Conservation (phyloP, 805 yeast genomes). For the Candida alai region DNA sequence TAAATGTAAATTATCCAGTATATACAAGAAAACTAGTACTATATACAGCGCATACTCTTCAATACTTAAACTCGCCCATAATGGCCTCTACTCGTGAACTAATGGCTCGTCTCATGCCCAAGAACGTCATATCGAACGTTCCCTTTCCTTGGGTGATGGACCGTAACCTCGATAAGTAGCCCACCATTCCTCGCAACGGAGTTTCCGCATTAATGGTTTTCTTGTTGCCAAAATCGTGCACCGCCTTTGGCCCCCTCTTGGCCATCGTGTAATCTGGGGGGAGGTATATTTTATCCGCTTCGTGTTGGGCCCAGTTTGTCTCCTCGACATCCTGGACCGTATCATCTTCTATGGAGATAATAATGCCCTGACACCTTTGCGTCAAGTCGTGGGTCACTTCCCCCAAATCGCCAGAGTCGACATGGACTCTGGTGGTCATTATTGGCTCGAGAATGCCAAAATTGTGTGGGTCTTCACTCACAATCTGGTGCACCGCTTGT, state of each 20-base stretch:
- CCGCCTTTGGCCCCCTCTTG: neutral
- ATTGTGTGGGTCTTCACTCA: conserved; percentile 18
- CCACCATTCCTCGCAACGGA: conserved; percentile 87
- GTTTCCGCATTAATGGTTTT: conserved; percentile 73
- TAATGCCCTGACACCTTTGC: conserved; percentile 71
- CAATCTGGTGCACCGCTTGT: conserved; percentile 26
- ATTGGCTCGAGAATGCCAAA: conserved; percentile 79
- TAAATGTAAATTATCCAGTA: neutral
- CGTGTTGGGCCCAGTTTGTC: conserved; percentile 46
- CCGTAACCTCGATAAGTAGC: conserved; percentile 73
- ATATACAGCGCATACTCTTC: no score
- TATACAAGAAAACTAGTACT: neutral
- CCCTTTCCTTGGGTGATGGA: conserved; percentile 90
- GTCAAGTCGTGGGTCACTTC: conserved; percentile 80
- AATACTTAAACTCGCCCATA: conserved; percentile 3
- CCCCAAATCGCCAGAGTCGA: conserved; percentile 72
- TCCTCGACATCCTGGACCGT: conserved; percentile 31
- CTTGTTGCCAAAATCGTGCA: conserved; percentile 30
- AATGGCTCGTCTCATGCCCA: conserved; percentile 67
- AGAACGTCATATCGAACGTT: conserved; percentile 71
- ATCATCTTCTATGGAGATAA: conserved; percentile 70
- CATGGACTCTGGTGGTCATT: conserved; percentile 70
- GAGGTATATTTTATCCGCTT: conserved; percentile 60
- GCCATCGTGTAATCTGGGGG: conserved; percentile 73
- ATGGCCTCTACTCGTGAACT: conserved; percentile 37